A percentile compares a stretch with the other conserved stretches of the same genome.
These are phyloP conservation scores for Oryza longistaminata DNA, from an alignment of 176 grass and related monocot genomes.

Conservation along the genomic window DNA sequence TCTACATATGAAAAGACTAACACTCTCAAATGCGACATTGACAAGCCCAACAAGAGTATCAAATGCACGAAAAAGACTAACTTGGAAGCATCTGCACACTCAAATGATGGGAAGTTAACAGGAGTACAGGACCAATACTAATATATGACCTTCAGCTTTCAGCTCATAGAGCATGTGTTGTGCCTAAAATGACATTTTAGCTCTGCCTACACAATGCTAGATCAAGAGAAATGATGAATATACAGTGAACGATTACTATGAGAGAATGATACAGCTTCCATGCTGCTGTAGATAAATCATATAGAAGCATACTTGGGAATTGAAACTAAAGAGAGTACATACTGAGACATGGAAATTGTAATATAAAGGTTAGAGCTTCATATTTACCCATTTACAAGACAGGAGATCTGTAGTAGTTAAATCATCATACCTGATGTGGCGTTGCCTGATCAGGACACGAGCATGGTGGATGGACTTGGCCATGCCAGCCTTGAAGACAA, in stretches of 20 bases:
- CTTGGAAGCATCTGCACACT: not conserved
- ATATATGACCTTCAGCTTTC: not conserved
- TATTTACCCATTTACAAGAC: not conserved
- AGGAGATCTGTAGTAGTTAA: not conserved
- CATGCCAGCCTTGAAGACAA: conserved; percentile 63
- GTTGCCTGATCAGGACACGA: conserved; percentile 60
- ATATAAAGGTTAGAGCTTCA: not conserved
- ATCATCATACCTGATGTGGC: conserved; percentile 45
- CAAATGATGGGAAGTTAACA: not conserved
- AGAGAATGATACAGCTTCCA: not conserved
- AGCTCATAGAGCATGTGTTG: not conserved
- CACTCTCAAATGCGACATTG: not conserved
- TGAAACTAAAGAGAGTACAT: not conserved
- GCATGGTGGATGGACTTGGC: conserved; percentile 71
- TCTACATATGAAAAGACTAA: not conserved
- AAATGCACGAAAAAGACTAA: not conserved
- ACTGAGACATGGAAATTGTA: not conserved
- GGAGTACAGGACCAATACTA: not conserved
- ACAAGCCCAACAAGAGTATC: not conserved
- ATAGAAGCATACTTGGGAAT: not conserved
- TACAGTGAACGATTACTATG: not conserved
- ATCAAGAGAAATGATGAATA: not conserved
- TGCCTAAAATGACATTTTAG: not conserved
- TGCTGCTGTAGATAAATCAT: not conserved
- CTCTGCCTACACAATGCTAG: not conserved